A percentile compares a stretch with the other conserved stretches of the same genome.
Conservation (phyloP, 2,329 filamentous ascomycete species). For the Fusarium sp. region DNA sequence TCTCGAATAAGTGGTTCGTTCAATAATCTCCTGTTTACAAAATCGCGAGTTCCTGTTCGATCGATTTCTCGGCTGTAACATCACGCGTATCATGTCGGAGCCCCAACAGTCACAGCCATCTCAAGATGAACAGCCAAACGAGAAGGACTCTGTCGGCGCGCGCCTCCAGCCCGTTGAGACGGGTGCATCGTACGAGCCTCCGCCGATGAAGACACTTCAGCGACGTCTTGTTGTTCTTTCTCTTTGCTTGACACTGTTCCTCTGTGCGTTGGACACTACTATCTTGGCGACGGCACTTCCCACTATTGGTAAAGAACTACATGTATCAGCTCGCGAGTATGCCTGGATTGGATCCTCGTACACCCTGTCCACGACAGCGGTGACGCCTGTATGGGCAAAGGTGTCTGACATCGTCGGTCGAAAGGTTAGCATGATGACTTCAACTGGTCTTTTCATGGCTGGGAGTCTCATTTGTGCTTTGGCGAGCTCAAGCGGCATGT, state of each 20-base stretch:
- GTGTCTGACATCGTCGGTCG: slow-evolving; percentile 63
- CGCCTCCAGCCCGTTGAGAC: slow-evolving; percentile 35
- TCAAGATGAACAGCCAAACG: slow-evolving; percentile 12
- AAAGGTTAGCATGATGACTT: slow-evolving; percentile 51
- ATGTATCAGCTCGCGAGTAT: slow-evolving; percentile 39
- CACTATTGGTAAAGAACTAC: slow-evolving; percentile 38
- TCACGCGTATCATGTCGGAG: slow-evolving; percentile 14
- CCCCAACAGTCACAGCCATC: slow-evolving; percentile 2
- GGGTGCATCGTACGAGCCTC: slow-evolving; percentile 32
- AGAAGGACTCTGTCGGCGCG: slow-evolving; percentile 10
- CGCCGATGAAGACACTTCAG: slow-evolving; percentile 32
- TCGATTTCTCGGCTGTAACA: neutral
- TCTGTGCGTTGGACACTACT: slow-evolving; percentile 43
- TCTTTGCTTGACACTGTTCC: slow-evolving; percentile 42
- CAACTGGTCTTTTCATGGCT: slow-evolving; percentile 59
- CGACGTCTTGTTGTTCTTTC: slow-evolving; percentile 38
- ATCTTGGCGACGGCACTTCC: slow-evolving; percentile 45
- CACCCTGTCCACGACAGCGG: slow-evolving; percentile 38
- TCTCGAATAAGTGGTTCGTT: neutral
- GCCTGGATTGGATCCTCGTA: slow-evolving; percentile 45
- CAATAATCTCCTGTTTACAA: slow-evolving; percentile 13
- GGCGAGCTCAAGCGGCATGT: slow-evolving; percentile 53
- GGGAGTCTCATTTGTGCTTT: slow-evolving; percentile 64
- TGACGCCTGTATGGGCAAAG: slow-evolving; percentile 54
- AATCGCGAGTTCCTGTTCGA: slow-evolving; percentile 9